Conservation (phyloP, 371 early-diverging fungal species). For the Mortierella polycephala region DNA sequence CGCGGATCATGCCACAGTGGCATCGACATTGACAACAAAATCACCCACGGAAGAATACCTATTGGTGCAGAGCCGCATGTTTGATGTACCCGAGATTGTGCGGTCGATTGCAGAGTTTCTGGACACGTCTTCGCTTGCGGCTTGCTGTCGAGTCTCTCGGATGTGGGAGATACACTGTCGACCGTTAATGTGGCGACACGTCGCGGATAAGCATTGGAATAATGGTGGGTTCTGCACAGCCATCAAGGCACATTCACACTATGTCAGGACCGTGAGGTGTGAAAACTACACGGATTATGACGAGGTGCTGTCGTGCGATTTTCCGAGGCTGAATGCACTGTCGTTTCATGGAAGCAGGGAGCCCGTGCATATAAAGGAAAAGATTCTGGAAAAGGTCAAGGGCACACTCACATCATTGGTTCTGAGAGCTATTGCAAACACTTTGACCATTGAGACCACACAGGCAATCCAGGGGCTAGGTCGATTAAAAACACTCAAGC, state of each 20-base stretch:
- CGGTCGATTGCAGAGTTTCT: conserved; percentile 43
- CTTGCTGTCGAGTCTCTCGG: conserved; percentile 34
- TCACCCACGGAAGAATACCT: neutral
- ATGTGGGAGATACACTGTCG: conserved; percentile 36
- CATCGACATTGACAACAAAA: too few relatives aligned
- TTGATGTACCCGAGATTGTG: conserved; percentile 54
- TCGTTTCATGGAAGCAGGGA: conserved; percentile 34
- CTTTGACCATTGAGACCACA: conserved; percentile 7
- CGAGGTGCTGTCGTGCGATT: conserved; percentile 29
- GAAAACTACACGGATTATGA: conserved; percentile 42
- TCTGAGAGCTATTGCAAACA: conserved; percentile 17
- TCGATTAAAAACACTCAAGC: conserved; percentile 29
- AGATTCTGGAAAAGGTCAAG: conserved; percentile 23
- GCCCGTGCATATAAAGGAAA: conserved; percentile 17
- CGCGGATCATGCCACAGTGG: too few relatives aligned
- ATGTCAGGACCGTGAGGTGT: conserved; percentile 44
- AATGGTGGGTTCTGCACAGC: conserved; percentile 27
- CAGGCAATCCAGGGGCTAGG: conserved; percentile 18
- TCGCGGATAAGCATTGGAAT: conserved; percentile 49
- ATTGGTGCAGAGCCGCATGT: conserved; percentile 35
- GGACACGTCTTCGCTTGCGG: conserved; percentile 45
- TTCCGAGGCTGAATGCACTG: conserved; percentile 26
- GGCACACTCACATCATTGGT: conserved; percentile 23
- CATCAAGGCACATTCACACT: conserved; percentile 19
- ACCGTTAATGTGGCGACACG: conserved; percentile 43